These are phyloP conservation scores for Ceratocystis eucalypticola DNA, from an alignment of 2,329 filamentous ascomycete species.

Conservation along the genomic window DNA sequence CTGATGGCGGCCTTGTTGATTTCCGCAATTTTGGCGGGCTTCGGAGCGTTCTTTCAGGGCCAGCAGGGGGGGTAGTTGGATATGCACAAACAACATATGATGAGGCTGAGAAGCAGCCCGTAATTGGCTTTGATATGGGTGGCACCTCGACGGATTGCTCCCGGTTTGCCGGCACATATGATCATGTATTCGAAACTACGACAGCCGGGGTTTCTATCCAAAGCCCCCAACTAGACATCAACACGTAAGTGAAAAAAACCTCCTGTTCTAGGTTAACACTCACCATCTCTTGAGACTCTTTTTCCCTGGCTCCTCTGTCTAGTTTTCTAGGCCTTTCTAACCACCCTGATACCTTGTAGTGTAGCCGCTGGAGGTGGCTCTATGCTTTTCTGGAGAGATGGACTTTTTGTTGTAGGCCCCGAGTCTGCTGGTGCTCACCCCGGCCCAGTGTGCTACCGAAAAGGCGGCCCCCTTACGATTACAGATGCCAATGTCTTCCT, in stretches of 20 bases:
- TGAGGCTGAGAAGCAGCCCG: constrained; percentile 61
- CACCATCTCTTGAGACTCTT: too few species aligned
- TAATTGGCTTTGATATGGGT: constrained; percentile 88
- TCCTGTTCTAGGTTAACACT: too few species aligned
- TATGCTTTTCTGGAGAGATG: constrained; percentile 74
- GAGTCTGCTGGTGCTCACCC: constrained; percentile 82
- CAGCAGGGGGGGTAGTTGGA: constrained; percentile 85
- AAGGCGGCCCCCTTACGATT: constrained; percentile 79
- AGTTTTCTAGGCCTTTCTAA: neutral
- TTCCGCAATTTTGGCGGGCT: constrained; percentile 73
- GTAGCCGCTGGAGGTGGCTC: constrained; percentile 84
- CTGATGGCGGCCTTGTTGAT: constrained; percentile 60
- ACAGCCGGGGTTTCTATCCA: constrained; percentile 91
- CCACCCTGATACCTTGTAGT: neutral
- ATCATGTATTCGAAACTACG: constrained; percentile 88
- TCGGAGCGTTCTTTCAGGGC: constrained; percentile 74
- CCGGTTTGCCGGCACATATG: constrained; percentile 73
- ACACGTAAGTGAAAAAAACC: constrained; percentile 38
- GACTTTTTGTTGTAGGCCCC: constrained; percentile 79
- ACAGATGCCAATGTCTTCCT: constrained; percentile 85
- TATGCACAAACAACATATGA: constrained; percentile 90
- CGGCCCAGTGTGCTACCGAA: constrained; percentile 80
- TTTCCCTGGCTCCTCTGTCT: too few species aligned
- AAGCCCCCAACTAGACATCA: constrained; percentile 84
- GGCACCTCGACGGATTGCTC: constrained; percentile 78